Evolutionary conservation across 768 basidiomycete species (phyloP).

Genomic region (Paxillus rubicundulus): DNA sequence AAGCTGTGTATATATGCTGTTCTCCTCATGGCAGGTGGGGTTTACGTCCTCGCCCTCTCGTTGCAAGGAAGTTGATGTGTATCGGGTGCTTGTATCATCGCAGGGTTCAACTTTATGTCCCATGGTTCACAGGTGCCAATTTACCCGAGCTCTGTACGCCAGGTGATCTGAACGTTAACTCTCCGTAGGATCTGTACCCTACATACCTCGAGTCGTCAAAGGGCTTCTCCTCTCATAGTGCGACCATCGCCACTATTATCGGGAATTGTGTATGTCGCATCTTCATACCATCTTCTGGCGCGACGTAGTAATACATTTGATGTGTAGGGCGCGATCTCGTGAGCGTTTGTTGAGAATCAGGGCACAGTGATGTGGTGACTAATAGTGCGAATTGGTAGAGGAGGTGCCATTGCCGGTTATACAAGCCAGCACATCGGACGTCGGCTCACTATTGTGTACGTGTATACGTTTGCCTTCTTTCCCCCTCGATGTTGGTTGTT

Average conservation of each 20-base stretch:
- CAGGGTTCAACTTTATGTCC: constrained; percentile 75
- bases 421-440: constrained; percentile 76
- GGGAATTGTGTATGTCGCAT: constrained; percentile 55
- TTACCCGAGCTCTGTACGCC: not conserved
- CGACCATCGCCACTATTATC: constrained; percentile 80
- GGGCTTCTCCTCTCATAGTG: constrained; percentile 50
- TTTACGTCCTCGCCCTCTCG: not conserved
- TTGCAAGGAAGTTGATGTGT: not conserved
- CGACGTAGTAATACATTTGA: not conserved
- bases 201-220: constrained; percentile 69
- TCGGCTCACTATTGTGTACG: constrained; percentile 69
- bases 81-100: not conserved
- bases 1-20: constrained; percentile 78
- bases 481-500: too few relatives aligned
- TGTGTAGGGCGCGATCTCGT: constrained; percentile 44
- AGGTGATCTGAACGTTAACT: not conserved
- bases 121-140: constrained; percentile 61
- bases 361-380: not conserved
- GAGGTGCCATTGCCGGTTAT: constrained; percentile 72
- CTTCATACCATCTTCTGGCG: constrained; percentile 1
- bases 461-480: not conserved
- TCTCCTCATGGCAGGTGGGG: constrained; percentile 66
- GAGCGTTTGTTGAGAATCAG: constrained; percentile 21
- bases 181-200: constrained; percentile 67
- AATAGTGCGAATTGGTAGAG: constrained; percentile 33